These are phyloP conservation scores for Aspergillus pseudotamarii DNA, from an alignment of 2,329 filamentous ascomycete genomes.

Conservation along the genomic window DNA sequence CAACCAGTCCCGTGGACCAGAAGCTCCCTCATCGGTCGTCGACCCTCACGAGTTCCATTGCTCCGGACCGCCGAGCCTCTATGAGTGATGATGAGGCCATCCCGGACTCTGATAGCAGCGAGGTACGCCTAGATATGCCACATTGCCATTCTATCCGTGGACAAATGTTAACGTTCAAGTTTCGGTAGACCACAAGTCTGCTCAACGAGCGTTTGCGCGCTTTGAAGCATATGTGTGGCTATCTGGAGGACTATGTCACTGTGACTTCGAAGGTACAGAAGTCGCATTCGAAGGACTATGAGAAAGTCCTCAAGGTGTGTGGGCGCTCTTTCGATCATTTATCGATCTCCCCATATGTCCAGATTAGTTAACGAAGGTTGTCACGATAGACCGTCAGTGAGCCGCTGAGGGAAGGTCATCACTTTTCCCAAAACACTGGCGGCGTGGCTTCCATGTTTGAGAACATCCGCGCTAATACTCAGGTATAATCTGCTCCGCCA, in stretches of 20 bases:
- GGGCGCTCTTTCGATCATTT: not conserved
- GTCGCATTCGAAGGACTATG: conserved; percentile 88
- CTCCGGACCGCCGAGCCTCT: conserved; percentile 36
- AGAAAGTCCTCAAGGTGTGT: conserved; percentile 82
- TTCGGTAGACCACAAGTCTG: conserved; percentile 69
- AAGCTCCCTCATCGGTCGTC: conserved; percentile 38
- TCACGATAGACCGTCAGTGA: conserved; percentile 71
- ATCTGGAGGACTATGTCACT: conserved; percentile 86
- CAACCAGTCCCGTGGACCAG: conserved; percentile 31
- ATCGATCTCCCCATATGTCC: not conserved
- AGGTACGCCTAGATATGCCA: conserved; percentile 26
- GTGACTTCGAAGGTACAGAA: conserved; percentile 85
- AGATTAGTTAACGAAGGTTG: conserved; percentile 9
- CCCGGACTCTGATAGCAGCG: conserved; percentile 45
- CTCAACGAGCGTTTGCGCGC: conserved; percentile 86
- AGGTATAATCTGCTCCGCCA: conserved; percentile 49
- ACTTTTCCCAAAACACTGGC: conserved; percentile 88
- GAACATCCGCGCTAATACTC: conserved; percentile 89
- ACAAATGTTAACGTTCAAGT: not conserved
- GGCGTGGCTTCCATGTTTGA: conserved; percentile 90
- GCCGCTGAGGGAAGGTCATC: conserved; percentile 84
- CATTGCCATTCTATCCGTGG: no score
- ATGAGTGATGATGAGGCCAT: conserved; percentile 46
- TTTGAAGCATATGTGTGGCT: conserved; percentile 92
- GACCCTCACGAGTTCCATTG: conserved; percentile 33